Base-by-base conservation (phyloP, 2,329 filamentous ascomycete genomes). In the Kalmusia sp. region DNA sequence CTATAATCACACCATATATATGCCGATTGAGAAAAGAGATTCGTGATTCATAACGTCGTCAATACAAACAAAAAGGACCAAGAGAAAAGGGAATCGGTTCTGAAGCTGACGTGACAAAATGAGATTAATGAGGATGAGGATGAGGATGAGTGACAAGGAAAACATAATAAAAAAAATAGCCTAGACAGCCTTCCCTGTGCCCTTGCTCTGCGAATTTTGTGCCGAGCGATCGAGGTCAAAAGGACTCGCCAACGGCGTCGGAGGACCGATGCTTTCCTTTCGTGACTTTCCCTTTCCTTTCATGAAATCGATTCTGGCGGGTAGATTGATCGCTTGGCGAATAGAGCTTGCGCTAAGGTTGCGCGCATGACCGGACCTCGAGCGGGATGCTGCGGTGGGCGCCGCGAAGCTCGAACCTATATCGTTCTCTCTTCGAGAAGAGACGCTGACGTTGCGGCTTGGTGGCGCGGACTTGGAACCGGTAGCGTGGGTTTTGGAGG, bases 251-350 rank as follows among this genome's bases (percentile, higher is more conserved):
- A 69, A 40, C 14, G 63, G 59, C 17, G 47, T 58, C 6, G 69
- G 69, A 43, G 55, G 46, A 12, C 64, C 59, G 17, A 70, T 69
- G 19, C 58, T 67, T 15, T 69, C 63, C 43, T 70, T 70, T 46
- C 44, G 51, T 25, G 45, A 27, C 8, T 60, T 57, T 11, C 61
- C 58, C 55, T 67, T 57, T 31, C 68, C 55, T 50, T 63, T 66
- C n/a, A 63, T 64, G 17, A 61, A 51, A 19, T 45, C 47, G 35
- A 53, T 38, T 21, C 38, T 52, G 7, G 45, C 61, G 8, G 67
- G 59, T 33, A 66, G 45, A 21, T 63, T 49, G 6, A 69, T 65
- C 0, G 64, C 62, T 6, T 49, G 62, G 11, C 59, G 58, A 14
- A 69, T 62, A 24, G 65, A 66, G 15, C 61, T 59, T 5, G 52